Conservation (phyloP, 805 yeast species). For the Teunomyces funiuensis region DNA sequence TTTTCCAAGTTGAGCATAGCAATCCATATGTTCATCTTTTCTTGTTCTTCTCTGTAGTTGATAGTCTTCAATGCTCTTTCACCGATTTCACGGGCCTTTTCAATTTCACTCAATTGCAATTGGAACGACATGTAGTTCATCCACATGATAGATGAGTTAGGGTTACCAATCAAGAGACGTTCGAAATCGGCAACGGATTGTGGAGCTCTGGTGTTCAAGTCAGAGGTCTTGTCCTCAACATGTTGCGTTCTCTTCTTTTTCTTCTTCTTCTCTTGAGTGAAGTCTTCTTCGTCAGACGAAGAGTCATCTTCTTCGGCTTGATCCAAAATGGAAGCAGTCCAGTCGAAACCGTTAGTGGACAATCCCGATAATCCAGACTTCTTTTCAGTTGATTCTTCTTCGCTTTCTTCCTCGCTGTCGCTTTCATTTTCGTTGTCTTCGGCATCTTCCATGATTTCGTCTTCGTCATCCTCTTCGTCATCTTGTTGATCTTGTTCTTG, state of each 20-base stretch:
- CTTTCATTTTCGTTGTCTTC: conserved; percentile 27
- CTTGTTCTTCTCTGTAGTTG: conserved; percentile 86
- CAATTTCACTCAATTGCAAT: conserved; percentile 88
- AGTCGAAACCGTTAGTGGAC: conserved; percentile 86
- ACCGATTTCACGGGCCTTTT: conserved; percentile 90
- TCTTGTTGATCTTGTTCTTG: conserved; percentile 28
- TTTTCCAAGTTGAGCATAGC: conserved; percentile 92
- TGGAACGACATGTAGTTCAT: conserved; percentile 99
- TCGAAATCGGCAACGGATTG: conserved; percentile 92
- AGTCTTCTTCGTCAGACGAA: conserved; percentile 57
- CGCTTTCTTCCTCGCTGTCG: conserved; percentile 24
- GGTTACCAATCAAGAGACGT: conserved; percentile 85
- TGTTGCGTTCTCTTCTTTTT: conserved; percentile 47
- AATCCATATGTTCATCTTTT: conserved; percentile 92
- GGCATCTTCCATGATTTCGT: conserved; percentile 37
- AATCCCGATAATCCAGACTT: conserved; percentile 51
- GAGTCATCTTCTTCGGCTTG: conserved; percentile 64
- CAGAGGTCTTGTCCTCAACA: conserved; percentile 81
- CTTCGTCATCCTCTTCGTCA: conserved; percentile 34
- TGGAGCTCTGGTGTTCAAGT: conserved; percentile 80
- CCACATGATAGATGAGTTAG: conserved; percentile 92
- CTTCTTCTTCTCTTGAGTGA: conserved; percentile 50
- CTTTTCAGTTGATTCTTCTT: conserved; percentile 14
- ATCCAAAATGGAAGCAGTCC: conserved; percentile 90
- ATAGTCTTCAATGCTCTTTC: conserved; percentile 90